Percentiles rank a stretch among this genome's conserved stretches.
phyloP scores from a whole-genome alignment of 306 rosid genomes.

The Sicyos baderoa region DNA sequence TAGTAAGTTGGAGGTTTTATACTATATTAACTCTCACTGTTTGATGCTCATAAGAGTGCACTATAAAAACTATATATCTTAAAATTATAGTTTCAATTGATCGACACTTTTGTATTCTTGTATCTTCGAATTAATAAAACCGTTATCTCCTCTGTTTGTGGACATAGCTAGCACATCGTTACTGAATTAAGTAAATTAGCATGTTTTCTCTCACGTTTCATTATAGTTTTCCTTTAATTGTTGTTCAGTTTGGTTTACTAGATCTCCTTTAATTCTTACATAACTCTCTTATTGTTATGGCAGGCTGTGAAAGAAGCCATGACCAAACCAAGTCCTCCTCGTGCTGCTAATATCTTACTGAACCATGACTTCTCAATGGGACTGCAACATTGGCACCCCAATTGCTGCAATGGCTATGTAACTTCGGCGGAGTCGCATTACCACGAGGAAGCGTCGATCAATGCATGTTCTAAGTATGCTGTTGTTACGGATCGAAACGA shows the following conservation, averaged over 20 bases:
- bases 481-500: constrained; percentile 63
- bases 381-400: constrained; percentile 67
- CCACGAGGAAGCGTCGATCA: constrained; percentile 27
- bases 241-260: not conserved
- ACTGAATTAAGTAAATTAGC: too few relatives aligned
- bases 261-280: not conserved
- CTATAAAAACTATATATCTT: too few relatives aligned
- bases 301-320: constrained; percentile 36
- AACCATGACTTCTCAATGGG: constrained; percentile 80
- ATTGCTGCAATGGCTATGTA: constrained; percentile 42
- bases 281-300: constrained; percentile 20
- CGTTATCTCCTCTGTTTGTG: too few relatives aligned
- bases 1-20: too few relatives aligned
- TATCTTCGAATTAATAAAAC: too few relatives aligned
- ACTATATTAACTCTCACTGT: too few relatives aligned
- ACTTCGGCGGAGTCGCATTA: constrained; percentile 36
- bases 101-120: too few relatives aligned
- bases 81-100: too few relatives aligned
- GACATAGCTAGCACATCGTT: too few relatives aligned
- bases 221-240: too few relatives aligned
- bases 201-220: too few relatives aligned
- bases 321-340: constrained; percentile 27
- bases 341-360: constrained; percentile 45
- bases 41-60: too few relatives aligned
- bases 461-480: constrained; percentile 33